Conservation (phyloP, 1,284 basidiomycete species). For the Cystobasidium sp. region DNA sequence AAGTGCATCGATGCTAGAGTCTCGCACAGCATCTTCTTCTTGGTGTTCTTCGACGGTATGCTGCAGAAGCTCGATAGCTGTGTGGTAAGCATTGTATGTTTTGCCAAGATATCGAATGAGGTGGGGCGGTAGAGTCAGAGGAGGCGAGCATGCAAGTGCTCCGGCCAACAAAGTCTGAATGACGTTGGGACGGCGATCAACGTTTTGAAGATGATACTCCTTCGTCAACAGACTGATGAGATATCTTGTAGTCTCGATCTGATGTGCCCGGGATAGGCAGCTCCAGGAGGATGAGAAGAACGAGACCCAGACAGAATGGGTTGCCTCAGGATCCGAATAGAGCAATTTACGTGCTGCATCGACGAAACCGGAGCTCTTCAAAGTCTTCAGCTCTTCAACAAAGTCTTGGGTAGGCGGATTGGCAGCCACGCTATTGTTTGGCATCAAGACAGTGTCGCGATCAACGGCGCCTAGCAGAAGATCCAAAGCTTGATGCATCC, state of each 20-base stretch:
- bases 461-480: conserved; percentile 85
- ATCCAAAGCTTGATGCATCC: conserved; percentile 91
- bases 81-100: conserved; percentile 94
- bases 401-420: conserved; percentile 32
- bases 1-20: conserved; percentile 86
- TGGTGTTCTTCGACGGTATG: conserved; percentile 67
- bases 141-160: conserved; percentile 79
- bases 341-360: conserved; percentile 80
- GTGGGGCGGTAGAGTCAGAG: conserved; percentile 88
- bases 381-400: conserved; percentile 46
- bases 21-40: conserved; percentile 79
- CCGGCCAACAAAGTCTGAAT: conserved; percentile 89
- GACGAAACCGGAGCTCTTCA: conserved; percentile 63
- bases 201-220: conserved; percentile 89
- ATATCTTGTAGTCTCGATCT: conserved; percentile 84
- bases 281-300: conserved; percentile 89
- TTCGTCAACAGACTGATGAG: conserved; percentile 89
- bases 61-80: conserved; percentile 85
- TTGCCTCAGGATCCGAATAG: conserved; percentile 75
- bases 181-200: conserved; percentile 89
- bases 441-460: conserved; percentile 61
- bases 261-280: conserved; percentile 81
- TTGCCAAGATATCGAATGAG: conserved; percentile 96
- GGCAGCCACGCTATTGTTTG: background rate
- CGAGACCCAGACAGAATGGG: conserved; percentile 87